These are phyloP conservation scores for Mucor plumbeus DNA, from an alignment of 371 early-diverging fungal species.

Conservation along the genomic window DNA sequence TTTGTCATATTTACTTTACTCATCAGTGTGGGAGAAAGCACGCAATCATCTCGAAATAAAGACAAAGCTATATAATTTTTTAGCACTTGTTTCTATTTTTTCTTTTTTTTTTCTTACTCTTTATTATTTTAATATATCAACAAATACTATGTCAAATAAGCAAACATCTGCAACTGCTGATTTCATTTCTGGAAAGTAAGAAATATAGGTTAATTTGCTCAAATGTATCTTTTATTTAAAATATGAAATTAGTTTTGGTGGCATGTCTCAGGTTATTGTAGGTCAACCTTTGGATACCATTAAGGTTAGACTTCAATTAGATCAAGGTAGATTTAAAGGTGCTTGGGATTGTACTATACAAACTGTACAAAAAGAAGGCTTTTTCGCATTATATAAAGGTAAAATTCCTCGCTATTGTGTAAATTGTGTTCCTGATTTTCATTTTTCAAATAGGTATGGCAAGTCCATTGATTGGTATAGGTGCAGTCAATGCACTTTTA, in stretches of 20 bases:
- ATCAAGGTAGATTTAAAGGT: conserved; percentile 65
- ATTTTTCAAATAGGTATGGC: conserved; percentile 67
- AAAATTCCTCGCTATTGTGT: neutral
- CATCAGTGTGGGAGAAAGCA: conserved; percentile 19
- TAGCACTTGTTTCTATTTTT: conserved; percentile 5
- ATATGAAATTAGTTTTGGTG: conserved; percentile 34
- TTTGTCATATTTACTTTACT: conserved; percentile 8
- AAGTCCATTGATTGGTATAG: conserved; percentile 81
- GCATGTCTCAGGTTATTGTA: conserved; percentile 55
- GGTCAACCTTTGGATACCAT: conserved; percentile 67
- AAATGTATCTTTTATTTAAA: no score
- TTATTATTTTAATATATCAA: neutral
- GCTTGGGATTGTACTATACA: conserved; percentile 73
- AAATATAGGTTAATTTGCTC: neutral
- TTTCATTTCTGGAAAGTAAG: conserved; percentile 59
- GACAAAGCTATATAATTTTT: neutral
- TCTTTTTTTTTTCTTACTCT: neutral
- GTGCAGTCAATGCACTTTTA: conserved; percentile 82
- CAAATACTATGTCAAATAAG: conserved; percentile 18
- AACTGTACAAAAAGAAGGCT: conserved; percentile 69
- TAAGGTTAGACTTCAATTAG: conserved; percentile 71
- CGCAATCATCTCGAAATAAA: conserved; percentile 15
- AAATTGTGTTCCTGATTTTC: conserved; percentile 1
- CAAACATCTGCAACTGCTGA: conserved; percentile 43
- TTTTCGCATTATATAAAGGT: conserved; percentile 83